phyloP scores from a whole-genome alignment of 2,329 filamentous ascomycete species.

The Tolypocladium nubicola region DNA sequence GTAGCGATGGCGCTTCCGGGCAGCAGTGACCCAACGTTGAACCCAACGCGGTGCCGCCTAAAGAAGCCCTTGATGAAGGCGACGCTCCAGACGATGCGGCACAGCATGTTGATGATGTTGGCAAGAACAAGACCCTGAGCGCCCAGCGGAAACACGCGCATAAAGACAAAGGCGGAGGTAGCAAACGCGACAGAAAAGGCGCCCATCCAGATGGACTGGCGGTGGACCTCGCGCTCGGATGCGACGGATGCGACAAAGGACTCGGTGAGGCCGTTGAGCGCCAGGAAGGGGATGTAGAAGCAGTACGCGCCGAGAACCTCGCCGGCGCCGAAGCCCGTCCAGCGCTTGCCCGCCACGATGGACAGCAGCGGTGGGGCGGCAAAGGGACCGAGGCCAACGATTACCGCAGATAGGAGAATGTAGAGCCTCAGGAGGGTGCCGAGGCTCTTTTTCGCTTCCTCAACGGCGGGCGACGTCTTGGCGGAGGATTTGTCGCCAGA shows the following conservation, averaged over 20 bases:
- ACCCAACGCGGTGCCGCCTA: conserved; percentile 24
- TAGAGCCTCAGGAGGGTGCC: conserved; percentile 61
- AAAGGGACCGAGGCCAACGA: conserved; percentile 62
- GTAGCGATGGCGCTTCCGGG: conserved; percentile 15
- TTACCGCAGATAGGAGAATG: conserved; percentile 57
- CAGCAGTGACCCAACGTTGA: conserved; percentile 15
- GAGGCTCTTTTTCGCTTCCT: conserved; percentile 41
- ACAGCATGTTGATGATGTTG: conserved; percentile 82
- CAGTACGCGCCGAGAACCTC: conserved; percentile 70
- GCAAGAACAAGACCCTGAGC: conserved; percentile 75
- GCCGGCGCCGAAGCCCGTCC: conserved; percentile 65
- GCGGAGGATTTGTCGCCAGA: conserved; percentile 9
- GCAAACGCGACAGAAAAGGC: conserved; percentile 71
- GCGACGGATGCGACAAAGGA: conserved; percentile 88
- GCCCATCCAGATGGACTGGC: conserved; percentile 76
- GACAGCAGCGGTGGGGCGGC: conserved; percentile 64
- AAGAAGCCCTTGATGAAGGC: conserved; percentile 63
- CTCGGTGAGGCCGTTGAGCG: conserved; percentile 83
- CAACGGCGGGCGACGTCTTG: conserved; percentile 17
- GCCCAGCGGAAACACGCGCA: conserved; percentile 59
- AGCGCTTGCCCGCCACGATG: conserved; percentile 66
- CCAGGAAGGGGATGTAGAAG: conserved; percentile 87
- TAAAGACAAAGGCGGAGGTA: conserved; percentile 60
- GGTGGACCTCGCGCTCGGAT: conserved; percentile 59
- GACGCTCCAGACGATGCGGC: conserved; percentile 73